Evolutionary conservation across 2,329 filamentous ascomycete species (phyloP).

Genomic region (Fusarium sublunatum): DNA sequence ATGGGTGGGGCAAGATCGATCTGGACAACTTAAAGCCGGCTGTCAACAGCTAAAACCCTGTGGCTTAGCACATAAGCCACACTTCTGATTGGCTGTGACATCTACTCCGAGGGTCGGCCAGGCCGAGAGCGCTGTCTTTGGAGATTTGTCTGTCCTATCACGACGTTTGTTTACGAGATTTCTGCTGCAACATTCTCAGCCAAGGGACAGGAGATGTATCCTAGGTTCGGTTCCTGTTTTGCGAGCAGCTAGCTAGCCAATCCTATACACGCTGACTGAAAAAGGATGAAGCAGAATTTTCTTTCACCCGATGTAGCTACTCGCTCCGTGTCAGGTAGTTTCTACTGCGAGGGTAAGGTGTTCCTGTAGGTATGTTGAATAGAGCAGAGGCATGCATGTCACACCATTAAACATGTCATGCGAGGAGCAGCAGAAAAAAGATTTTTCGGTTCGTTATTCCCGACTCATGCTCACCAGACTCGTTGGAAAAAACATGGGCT

Average conservation of each 20-base stretch:
- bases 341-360: slow-evolving; percentile 18
- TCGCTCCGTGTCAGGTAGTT: slow-evolving; percentile 13
- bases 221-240: slow-evolving; percentile 34
- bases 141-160: slow-evolving; percentile 26
- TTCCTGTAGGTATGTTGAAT: slow-evolving; percentile 3
- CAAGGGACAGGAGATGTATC: slow-evolving; percentile 9
- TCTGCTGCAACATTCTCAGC: slow-evolving; percentile 13
- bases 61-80: slow-evolving; percentile 38
- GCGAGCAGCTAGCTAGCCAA: slow-evolving; percentile 12
- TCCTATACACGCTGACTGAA: slow-evolving; percentile 4
- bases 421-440: slow-evolving; percentile 22
- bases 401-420: slow-evolving; percentile 43
- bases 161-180: slow-evolving; percentile 9
- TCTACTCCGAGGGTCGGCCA: slow-evolving; percentile 38
- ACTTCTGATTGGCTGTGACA: slow-evolving; percentile 32
- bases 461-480: slow-evolving; percentile 18
- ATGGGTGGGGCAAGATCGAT: slow-evolving; percentile 37
- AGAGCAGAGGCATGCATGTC: slow-evolving; percentile 29
- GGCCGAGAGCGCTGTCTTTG: slow-evolving; percentile 29
- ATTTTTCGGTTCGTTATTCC: slow-evolving; percentile 11
- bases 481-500: slow-evolving; percentile 9
- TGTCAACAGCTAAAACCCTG: slow-evolving; percentile 11
- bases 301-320: slow-evolving; percentile 24
- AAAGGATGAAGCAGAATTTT: slow-evolving; percentile 24
- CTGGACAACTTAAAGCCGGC: slow-evolving; percentile 26